Evolutionary conservation across 352 stramenopile genomes (phyloP), one percentile per base, ranked within the genome.

Genomic region (Phytopythium litorale): DNA sequence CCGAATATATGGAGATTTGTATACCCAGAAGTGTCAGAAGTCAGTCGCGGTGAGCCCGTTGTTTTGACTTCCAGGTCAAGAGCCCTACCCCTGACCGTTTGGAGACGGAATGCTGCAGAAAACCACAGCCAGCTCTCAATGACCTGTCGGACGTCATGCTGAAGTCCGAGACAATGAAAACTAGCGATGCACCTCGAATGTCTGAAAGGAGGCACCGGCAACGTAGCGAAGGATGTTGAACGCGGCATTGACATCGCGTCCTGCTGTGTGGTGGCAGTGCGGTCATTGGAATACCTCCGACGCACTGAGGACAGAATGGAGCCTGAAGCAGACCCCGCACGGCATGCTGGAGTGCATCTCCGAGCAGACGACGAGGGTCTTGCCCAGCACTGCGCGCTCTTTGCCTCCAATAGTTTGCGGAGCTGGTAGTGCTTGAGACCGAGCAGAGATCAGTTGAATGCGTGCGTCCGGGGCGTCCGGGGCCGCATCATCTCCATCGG

Each of bases 1-100:
- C 16, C 4, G 25, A 56, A 42, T 56, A 7, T 56, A 56, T 58
- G 19, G 33, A 21, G 32, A 48, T 58, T 58, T 58, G 52, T 58
- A 58, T 35, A n/a, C 35, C 25, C 3, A 3, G 50, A 19, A 15
- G 32, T 7, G 33, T 28, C 16, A 15, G 12, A 23, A 58, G 32
- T 38, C 51, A 38, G 33, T 57, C 7, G 28, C 11, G 15, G 15
- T 49, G 42, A 49, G 42, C 19, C 42, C 42, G 19, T 49, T 0
- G 16, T 49, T 38, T 11, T 2, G 35, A 40, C 35, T 40, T 40
- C 35, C 35, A 21, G 16, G 4, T 2, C 19, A 4, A 43, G 40
- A 15, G 12, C 40, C 40, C 40, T 21, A 45, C 9, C 40, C 40
- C 40, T 45, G 40, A 45, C 40, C 40, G 40, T 21, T 21, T 18